Percentiles rank a stretch among this genome's conserved stretches.
Evolutionary conservation across 352 stramenopile species (phyloP).

Genomic region (Thalassiosira livingstoniorum): DNA sequence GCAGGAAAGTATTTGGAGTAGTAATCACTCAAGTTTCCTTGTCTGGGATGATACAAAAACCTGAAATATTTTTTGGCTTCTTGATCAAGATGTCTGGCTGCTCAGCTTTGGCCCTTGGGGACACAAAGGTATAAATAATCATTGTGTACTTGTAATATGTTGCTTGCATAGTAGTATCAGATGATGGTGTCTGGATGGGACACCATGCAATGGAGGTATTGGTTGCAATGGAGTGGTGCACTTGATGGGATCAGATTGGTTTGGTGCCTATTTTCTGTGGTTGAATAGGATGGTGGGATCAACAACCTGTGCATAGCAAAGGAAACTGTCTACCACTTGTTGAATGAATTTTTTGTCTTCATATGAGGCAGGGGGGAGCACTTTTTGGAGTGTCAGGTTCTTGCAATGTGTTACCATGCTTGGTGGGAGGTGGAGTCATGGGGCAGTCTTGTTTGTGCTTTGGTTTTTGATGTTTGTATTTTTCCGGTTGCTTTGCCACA

Average conservation of each 20-base stretch:
- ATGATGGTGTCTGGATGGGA: constrained; percentile 52
- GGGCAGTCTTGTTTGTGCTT: background rate
- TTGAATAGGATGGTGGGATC: background rate
- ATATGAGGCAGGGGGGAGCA: background rate
- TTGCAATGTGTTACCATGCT: background rate
- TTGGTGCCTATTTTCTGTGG: background rate
- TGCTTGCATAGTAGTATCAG: constrained; percentile 40
- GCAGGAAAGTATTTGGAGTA: background rate
- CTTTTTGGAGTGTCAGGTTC: background rate
- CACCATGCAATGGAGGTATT: constrained; percentile 46
- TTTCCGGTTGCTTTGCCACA: background rate
- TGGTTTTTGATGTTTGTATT: background rate
- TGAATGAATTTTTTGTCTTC: constrained; percentile 13
- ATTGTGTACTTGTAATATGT: constrained; percentile 47
- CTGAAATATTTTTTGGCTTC: background rate
- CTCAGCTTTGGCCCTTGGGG: constrained; percentile 23
- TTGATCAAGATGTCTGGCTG: constrained; percentile 26
- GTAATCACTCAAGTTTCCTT: background rate
- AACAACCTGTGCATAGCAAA: background rate
- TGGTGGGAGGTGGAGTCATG: background rate
- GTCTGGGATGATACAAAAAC: background rate
- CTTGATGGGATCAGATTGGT: background rate
- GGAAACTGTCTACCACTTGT: constrained; percentile 4
- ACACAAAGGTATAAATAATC: constrained; percentile 44
- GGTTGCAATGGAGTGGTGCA: background rate